phyloP scores from a whole-genome alignment of 176 grass and related monocot species.

The Chrysopogon serrulatus region DNA sequence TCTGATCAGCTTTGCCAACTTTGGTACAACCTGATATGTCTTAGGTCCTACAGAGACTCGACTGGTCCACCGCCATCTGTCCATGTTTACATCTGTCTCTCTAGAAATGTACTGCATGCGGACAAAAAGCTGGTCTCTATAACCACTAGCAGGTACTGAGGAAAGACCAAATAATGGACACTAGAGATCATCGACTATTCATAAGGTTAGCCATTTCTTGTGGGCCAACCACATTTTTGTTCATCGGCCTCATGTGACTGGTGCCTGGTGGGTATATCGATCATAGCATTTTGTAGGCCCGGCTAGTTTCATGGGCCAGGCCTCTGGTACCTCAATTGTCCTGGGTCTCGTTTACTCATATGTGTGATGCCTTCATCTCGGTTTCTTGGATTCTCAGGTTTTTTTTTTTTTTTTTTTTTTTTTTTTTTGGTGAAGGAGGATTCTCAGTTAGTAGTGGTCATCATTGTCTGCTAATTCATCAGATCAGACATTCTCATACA shows the following conservation, averaged over 20 bases:
- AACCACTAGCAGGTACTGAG: slow-evolving; percentile 28
- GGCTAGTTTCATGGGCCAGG: slow-evolving; percentile 5
- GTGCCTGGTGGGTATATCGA: slow-evolving; percentile 20
- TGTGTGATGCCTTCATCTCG: background rate
- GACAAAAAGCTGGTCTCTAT: slow-evolving; percentile 29
- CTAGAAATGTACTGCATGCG: slow-evolving; percentile 27
- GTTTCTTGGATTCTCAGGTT: background rate
- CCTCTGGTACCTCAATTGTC: slow-evolving; percentile 13
- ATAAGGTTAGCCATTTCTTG: slow-evolving; percentile 27
- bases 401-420: no score
- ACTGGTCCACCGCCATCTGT: slow-evolving; percentile 24
- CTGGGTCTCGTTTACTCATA: background rate
- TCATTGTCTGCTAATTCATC: slow-evolving; percentile 5
- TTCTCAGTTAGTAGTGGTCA: background rate
- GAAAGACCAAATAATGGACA: slow-evolving; percentile 33
- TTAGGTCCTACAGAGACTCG: slow-evolving; percentile 18
- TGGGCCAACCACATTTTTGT: slow-evolving; percentile 36
- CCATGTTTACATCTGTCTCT: slow-evolving; percentile 44
- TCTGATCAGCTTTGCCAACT: slow-evolving; percentile 15
- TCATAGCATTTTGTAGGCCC: slow-evolving; percentile 33
- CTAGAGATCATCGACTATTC: slow-evolving; percentile 33
- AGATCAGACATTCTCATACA: background rate
- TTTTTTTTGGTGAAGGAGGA: no score
- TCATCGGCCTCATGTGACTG: slow-evolving; percentile 16
- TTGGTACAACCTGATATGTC: slow-evolving; percentile 25